These are phyloP conservation scores for Mangifera indica DNA, from an alignment of 345 rosid species.

Conservation along the genomic window DNA sequence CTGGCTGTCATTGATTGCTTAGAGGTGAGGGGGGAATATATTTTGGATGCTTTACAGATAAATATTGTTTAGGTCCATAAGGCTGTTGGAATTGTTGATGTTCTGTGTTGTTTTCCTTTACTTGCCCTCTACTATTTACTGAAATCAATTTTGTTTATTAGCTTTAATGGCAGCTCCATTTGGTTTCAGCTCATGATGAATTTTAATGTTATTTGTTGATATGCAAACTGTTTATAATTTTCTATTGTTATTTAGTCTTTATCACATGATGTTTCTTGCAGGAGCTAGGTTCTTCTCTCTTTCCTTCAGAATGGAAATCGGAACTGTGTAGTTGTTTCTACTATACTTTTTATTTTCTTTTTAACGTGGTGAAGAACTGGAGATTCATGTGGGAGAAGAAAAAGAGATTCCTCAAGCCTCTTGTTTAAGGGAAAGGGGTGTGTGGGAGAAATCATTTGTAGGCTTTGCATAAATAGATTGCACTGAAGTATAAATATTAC, in stretches of 20 bases:
- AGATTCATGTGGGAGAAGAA: neutral
- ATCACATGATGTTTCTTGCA: neutral
- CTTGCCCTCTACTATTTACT: neutral
- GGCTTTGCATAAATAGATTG: no score
- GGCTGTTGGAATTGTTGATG: slow-evolving; percentile 9
- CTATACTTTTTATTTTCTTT: neutral
- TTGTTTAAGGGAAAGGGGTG: neutral
- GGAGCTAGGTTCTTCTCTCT: neutral
- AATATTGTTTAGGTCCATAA: neutral
- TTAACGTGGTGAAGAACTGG: neutral
- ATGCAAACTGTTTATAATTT: neutral
- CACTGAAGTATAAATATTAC: no score
- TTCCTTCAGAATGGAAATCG: no score
- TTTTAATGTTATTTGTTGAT: neutral
- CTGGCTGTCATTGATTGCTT: slow-evolving; percentile 98
- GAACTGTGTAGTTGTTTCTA: no score
- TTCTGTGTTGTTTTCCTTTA: slow-evolving; percentile 10
- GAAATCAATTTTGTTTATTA: neutral
- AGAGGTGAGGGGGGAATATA: slow-evolving; percentile 64
- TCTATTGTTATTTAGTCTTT: neutral
- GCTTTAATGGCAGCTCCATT: neutral
- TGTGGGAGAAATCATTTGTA: neutral
- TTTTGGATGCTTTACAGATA: slow-evolving; percentile 4
- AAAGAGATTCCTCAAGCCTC: neutral
- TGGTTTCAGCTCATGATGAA: slow-evolving; percentile 1